phyloP scores from a whole-genome alignment of 78 protist genomes.

The Polysphondylium violaceum region DNA sequence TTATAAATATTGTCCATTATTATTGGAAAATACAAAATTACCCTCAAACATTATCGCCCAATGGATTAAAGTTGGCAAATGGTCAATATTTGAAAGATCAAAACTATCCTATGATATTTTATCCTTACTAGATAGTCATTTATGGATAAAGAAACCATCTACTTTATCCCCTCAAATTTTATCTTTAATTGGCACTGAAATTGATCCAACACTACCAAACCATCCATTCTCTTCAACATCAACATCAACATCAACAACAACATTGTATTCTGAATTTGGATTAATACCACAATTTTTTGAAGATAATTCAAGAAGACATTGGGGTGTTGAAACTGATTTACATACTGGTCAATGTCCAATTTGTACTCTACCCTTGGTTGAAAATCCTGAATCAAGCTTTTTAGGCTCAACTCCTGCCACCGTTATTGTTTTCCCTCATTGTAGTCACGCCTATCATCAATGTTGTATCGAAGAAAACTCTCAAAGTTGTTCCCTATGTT shows the following conservation, averaged over 20 bases:
- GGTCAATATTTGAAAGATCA: constrained; percentile 51
- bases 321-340: constrained; percentile 74
- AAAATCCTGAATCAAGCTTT: constrained; percentile 67
- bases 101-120: constrained; percentile 45
- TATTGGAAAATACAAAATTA: constrained; percentile 26
- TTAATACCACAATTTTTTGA: constrained; percentile 65
- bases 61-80: constrained; percentile 59
- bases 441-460: constrained; percentile 75
- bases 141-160: constrained; percentile 72
- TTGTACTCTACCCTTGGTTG: constrained; percentile 48
- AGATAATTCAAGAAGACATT: constrained; percentile 69
- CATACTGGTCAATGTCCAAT: constrained; percentile 56
- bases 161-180: constrained; percentile 63
- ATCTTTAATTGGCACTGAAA: constrained; percentile 15
- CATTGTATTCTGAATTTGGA: neutral
- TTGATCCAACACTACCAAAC: neutral
- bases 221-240: neutral
- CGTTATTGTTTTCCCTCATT: constrained; percentile 50
- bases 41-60: constrained; percentile 11
- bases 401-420: constrained; percentile 62
- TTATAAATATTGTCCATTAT: neutral
- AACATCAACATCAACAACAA: constrained; percentile 13
- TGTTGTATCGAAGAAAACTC: constrained; percentile 73
- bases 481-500: constrained; percentile 73
- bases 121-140: constrained; percentile 33